Evolutionary conservation across 192 early-diverging fungal species (phyloP).

Genomic region (Thamnidium elegans): DNA sequence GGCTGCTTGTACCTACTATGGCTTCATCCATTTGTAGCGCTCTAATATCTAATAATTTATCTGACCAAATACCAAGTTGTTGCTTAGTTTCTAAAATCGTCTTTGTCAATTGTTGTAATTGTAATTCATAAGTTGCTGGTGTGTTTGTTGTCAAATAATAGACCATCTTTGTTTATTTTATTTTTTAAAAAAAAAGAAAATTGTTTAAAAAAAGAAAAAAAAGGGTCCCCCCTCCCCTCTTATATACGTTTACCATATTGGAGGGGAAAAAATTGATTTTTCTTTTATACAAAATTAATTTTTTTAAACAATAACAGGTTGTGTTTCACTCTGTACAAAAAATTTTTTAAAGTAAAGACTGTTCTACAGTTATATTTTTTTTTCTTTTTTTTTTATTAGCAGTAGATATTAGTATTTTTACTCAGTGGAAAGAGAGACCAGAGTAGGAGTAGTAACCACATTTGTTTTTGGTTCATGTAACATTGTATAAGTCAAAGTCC

Average conservation of each 20-base stretch:
- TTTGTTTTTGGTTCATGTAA: constrained; percentile 30
- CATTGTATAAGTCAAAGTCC: constrained; percentile 32
- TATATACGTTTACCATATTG: neutral
- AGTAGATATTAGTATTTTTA: neutral
- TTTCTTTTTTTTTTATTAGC: neutral
- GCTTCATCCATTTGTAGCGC: constrained; percentile 11
- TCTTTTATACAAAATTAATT: neutral
- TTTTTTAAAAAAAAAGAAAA: neutral
- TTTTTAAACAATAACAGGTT: neutral
- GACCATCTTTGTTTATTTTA: no score
- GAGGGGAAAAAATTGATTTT: neutral
- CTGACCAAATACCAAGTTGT: neutral
- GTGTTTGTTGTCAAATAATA: no score
- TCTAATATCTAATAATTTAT: neutral
- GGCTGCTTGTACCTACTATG: no score
- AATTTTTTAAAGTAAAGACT: no score
- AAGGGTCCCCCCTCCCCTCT: no score
- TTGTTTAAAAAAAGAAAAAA: neutral
- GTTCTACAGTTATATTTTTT: neutral
- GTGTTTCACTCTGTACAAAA: neutral
- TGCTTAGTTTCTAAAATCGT: neutral
- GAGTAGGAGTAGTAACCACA: constrained; percentile 23
- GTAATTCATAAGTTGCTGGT: neutral
- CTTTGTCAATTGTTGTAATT: neutral
- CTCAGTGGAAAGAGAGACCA: neutral